Percentiles rank a stretch among this genome's conserved stretches.
These are phyloP conservation scores for Trichoderma sp. DNA, from an alignment of 2,329 filamentous ascomycete genomes.

Conservation along the genomic window DNA sequence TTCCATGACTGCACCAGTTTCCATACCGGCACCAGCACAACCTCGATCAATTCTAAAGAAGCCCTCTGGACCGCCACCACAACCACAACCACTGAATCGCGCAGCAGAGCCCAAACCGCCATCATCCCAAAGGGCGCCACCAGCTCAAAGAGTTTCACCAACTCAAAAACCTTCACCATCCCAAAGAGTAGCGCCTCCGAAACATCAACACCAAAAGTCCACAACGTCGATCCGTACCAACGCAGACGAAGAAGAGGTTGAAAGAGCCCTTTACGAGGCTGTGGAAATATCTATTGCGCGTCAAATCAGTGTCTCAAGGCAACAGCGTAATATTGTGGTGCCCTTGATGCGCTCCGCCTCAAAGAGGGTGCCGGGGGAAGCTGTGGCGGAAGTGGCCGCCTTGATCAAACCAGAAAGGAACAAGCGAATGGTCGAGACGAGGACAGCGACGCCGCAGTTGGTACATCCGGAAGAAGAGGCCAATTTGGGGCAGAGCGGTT, in stretches of 20 bases:
- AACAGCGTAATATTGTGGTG: constrained; percentile 62
- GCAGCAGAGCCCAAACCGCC: not conserved
- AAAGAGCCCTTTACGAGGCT: constrained; percentile 47
- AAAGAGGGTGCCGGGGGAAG: constrained; percentile 26
- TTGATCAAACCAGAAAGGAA: constrained; percentile 23
- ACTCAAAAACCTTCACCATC: not conserved
- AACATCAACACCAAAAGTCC: not conserved
- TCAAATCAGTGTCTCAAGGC: constrained; percentile 65
- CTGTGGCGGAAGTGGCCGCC: constrained; percentile 15
- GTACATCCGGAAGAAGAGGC: constrained; percentile 42
- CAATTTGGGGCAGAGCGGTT: constrained; percentile 39
- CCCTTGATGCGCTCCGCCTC: constrained; percentile 47
- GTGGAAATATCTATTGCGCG: constrained; percentile 68
- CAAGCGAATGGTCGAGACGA: constrained; percentile 40
- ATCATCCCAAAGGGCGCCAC: not conserved
- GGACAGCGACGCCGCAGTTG: constrained; percentile 49
- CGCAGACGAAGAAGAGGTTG: constrained; percentile 26
- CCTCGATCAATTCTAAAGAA: constrained; percentile 20
- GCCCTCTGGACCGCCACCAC: constrained; percentile 5
- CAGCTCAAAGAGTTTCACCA: not conserved
- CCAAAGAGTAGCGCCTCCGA: not conserved
- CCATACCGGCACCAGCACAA: not conserved
- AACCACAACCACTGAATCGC: constrained; percentile 3
- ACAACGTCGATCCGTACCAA: not conserved
- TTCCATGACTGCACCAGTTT: not conserved